A percentile compares a stretch with the other conserved stretches of the same genome.
Conservation (phyloP, 2,329 filamentous ascomycete genomes). For the Rhexocercosporidium sp. region DNA sequence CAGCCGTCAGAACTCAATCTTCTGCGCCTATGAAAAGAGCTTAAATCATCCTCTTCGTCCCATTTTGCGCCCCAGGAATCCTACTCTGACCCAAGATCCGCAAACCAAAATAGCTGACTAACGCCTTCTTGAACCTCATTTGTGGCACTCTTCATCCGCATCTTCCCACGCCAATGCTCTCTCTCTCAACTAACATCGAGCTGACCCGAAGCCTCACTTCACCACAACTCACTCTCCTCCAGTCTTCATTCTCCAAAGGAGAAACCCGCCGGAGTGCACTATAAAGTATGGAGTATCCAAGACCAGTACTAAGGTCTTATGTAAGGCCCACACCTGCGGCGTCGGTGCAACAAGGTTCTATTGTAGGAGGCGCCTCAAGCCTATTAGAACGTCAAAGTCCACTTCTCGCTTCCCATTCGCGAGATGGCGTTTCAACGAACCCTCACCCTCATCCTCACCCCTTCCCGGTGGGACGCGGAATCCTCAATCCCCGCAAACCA, state of each 20-base stretch:
- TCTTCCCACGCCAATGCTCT: neutral
- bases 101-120: neutral
- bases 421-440: neutral
- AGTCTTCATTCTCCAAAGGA: neutral
- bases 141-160: neutral
- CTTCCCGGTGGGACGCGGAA: neutral
- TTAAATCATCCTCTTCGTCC: conserved; percentile 16
- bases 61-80: conserved; percentile 24
- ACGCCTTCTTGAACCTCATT: neutral
- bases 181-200: neutral
- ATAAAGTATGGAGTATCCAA: neutral
- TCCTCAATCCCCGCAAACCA: neutral
- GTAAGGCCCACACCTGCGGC: conserved; percentile 3
- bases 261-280: neutral
- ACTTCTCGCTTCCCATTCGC: conserved; percentile 33
- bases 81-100: neutral
- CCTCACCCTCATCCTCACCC: neutral
- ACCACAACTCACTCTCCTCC: neutral
- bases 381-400: conserved; percentile 32
- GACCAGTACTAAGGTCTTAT: conserved; percentile 3
- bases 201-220: neutral
- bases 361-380: conserved; percentile 21
- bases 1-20: conserved; percentile 36
- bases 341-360: conserved; percentile 11
- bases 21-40: conserved; percentile 32